Base-by-base conservation (phyloP, 805 yeast species). In the Debaryomyces hansenii region DNA sequence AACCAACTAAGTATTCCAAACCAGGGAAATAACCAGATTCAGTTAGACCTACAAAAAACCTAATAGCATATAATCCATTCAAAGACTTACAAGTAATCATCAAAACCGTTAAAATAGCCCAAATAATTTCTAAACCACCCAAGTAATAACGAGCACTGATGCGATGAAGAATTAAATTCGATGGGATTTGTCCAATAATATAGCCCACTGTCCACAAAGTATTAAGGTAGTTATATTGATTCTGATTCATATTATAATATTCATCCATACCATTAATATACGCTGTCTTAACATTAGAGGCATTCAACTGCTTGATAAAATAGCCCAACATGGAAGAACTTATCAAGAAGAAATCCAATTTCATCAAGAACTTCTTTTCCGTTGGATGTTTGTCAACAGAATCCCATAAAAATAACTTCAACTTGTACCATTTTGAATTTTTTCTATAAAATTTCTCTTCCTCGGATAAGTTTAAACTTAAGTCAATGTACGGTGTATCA, bases 21-120 rank as follows among this genome's bases (percentile, higher is more conserved):
- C 80, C 82, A 4, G 90, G 86, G 57, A 77, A 77, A 53, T 70
- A 76, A 0, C 80, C 81, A 11, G 76, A 65, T 46, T 78, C 82
- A 9, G 66, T 53, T 20, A 78, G 57, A 0, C 82, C 83, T 20
- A 75, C 46, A 4, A 74, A 48, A 36, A 75, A 67, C 48, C 77
- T 47, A 6, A 66, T 31, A 0, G 59, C 66, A 44, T 65, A 65
- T 16, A 66, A 40, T 2, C 62, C 55, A 11, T 52, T 49, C 29
- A 66, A 47, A 33, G 52, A 53, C 29, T 57, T 58, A 36, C 56
- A 53, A 3, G 64, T 55, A 27, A 64, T 56, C 63, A 65, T 59
- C 37, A 63, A 46, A 9, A 62, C 14, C 2, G 67, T 62, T 31
- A 64, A 47, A 11, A 64, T 15, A 1, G 66, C 58, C 74, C 74